Percentiles rank a stretch among this genome's conserved stretches.
These are phyloP conservation scores for Pichia insulana DNA, from an alignment of 805 yeast genomes.

Conservation along the genomic window DNA sequence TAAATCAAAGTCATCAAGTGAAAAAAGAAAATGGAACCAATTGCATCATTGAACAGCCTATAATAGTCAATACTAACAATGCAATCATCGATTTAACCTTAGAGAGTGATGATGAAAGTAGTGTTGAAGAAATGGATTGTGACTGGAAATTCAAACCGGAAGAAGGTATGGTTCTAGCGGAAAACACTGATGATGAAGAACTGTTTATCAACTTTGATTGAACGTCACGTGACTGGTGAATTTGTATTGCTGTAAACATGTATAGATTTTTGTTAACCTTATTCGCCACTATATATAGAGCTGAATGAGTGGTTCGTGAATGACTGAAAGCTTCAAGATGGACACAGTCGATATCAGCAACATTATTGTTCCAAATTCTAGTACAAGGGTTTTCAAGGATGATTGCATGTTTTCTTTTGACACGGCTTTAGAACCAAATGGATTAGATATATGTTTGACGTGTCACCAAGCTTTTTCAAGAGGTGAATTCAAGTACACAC, in stretches of 20 bases:
- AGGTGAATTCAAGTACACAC: conserved; percentile 39
- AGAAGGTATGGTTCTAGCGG: conserved; percentile 3
- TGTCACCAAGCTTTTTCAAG: conserved; percentile 68
- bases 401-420: conserved; percentile 86
- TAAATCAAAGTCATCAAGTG: neutral
- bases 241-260: too few species aligned
- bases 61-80: too few species aligned
- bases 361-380: conserved; percentile 21
- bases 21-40: neutral
- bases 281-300: too few species aligned
- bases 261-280: too few species aligned
- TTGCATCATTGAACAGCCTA: too few species aligned
- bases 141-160: neutral
- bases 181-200: conserved; percentile 6
- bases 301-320: too few species aligned
- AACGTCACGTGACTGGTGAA: too few species aligned
- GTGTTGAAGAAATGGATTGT: neutral
- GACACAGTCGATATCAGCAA: conserved; percentile 9
- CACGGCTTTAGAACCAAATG: conserved; percentile 44
- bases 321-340: neutral
- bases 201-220: neutral
- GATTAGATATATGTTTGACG: conserved; percentile 66
- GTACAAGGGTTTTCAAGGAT: conserved; percentile 60
- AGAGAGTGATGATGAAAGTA: too few species aligned
- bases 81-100: too few species aligned